phyloP scores from a whole-genome alignment of 495 filamentous ascomycete species.

The Amniculicola lignicola region DNA sequence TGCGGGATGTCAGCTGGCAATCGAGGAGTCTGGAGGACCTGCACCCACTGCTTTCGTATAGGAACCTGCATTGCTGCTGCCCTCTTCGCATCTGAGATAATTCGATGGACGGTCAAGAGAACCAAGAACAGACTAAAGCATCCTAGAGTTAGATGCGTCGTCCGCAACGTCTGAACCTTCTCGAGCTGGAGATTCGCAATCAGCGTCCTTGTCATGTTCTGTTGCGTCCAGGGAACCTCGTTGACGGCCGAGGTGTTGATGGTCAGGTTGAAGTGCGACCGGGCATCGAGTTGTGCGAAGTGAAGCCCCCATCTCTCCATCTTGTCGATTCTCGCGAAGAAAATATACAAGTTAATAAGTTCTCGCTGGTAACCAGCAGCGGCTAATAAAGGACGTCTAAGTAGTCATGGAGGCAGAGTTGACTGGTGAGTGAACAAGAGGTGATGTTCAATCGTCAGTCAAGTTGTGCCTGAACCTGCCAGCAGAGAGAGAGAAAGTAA shows the following conservation, averaged over 20 bases:
- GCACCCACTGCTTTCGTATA: slow-evolving; percentile 25
- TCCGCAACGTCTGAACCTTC: slow-evolving; percentile 30
- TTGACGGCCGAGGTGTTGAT: slow-evolving; percentile 23
- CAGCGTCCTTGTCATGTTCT: slow-evolving; percentile 27
- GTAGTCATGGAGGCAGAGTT: slow-evolving; percentile 34
- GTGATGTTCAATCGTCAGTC: slow-evolving; percentile 32
- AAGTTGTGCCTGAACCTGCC: slow-evolving; percentile 35
- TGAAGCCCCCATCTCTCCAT: slow-evolving; percentile 32
- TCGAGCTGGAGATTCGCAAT: slow-evolving; percentile 31
- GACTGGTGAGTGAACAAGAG: slow-evolving; percentile 32
- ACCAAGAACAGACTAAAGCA: slow-evolving; percentile 33
- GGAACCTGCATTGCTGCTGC: slow-evolving; percentile 22
- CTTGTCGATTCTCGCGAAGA: slow-evolving; percentile 27
- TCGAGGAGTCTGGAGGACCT: background rate
- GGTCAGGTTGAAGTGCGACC: slow-evolving; percentile 29
- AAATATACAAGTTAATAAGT: slow-evolving; percentile 29
- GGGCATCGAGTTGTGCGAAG: slow-evolving; percentile 18
- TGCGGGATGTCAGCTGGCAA: slow-evolving; percentile 9
- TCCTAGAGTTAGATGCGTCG: slow-evolving; percentile 34
- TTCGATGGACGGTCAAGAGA: slow-evolving; percentile 25
- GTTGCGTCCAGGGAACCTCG: slow-evolving; percentile 17
- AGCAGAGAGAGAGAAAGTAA: slow-evolving; percentile 32
- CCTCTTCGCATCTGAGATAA: slow-evolving; percentile 31
- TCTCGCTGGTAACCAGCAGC: slow-evolving; percentile 34
- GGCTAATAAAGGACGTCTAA: slow-evolving; percentile 32